Conservation (phyloP, 192 early-diverging fungal species). For the Podila minutissima region DNA sequence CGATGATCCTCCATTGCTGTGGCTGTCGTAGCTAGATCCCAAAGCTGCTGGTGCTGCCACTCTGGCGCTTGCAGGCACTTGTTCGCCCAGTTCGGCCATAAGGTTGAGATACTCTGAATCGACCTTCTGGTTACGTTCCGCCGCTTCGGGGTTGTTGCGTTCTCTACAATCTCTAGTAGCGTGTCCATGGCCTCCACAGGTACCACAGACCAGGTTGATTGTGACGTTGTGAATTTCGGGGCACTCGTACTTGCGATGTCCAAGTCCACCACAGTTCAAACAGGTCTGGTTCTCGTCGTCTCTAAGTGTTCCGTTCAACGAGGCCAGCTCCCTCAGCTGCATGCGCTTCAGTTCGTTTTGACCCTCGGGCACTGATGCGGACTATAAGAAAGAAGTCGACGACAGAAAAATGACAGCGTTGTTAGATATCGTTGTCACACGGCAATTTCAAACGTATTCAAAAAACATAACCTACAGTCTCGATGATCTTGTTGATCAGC, state of each 20-base stretch:
- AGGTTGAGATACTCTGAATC: conserved; percentile 91
- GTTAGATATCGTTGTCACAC: neutral
- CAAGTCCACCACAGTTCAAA: conserved; percentile 90
- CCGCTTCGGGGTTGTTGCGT: conserved; percentile 83
- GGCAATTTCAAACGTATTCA: no score
- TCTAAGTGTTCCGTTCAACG: conserved; percentile 94
- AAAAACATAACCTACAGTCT: conserved; percentile 70
- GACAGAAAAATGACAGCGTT: neutral
- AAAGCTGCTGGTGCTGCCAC: conserved; percentile 4
- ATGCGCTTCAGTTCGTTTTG: conserved; percentile 95
- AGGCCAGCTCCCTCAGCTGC: conserved; percentile 94
- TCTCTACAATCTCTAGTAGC: conserved; percentile 92
- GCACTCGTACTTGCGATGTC: conserved; percentile 94
- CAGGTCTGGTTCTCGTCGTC: conserved; percentile 97
- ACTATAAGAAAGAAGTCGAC: conserved; percentile 25
- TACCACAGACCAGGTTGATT: conserved; percentile 84
- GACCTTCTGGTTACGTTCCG: conserved; percentile 84
- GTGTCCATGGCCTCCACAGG: conserved; percentile 92
- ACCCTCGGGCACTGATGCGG: conserved; percentile 92
- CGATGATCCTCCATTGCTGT: conserved; percentile 19
- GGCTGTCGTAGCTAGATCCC: neutral
- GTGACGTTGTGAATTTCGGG: conserved; percentile 90
- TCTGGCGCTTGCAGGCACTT: conserved; percentile 20
- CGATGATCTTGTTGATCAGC: conserved; percentile 91
- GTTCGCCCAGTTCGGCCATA: conserved; percentile 94